These are phyloP conservation scores for Apiotrichum mycotoxinovorans DNA, from an alignment of 1,284 basidiomycete species.

Conservation along the genomic window DNA sequence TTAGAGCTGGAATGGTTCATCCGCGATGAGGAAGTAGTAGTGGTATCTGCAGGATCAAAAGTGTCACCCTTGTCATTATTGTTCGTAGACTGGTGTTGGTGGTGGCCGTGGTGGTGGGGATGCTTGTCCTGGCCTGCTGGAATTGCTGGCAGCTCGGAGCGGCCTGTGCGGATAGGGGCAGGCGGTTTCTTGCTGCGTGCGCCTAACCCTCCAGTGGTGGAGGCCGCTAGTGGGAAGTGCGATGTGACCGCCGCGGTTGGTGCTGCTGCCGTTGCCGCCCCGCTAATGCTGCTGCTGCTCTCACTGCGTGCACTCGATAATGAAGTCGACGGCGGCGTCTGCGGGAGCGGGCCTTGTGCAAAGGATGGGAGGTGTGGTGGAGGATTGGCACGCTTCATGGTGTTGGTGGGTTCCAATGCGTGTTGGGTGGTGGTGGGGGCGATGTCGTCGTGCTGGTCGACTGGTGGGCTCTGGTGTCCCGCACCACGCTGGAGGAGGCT, in stretches of 20 bases:
- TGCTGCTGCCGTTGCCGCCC: too few relatives aligned
- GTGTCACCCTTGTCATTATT: neutral
- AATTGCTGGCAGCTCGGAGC: neutral
- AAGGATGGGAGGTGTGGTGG: slow-evolving; percentile 6
- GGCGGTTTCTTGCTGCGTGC: slow-evolving; percentile 8
- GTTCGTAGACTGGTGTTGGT: neutral
- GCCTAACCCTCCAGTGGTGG: neutral
- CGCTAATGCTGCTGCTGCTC: neutral
- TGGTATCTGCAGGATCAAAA: neutral
- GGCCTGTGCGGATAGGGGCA: slow-evolving; percentile 16
- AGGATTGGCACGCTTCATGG: slow-evolving; percentile 1
- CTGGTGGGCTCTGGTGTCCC: neutral
- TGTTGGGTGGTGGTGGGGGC: neutral
- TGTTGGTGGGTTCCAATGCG: neutral
- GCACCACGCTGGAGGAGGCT: neutral
- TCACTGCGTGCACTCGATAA: neutral
- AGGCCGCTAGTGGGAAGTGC: neutral
- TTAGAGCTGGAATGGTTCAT: neutral
- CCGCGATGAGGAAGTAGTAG: neutral
- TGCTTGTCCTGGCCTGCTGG: neutral
- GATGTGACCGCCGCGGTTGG: neutral
- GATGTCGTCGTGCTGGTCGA: neutral
- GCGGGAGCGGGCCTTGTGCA: slow-evolving; percentile 14
- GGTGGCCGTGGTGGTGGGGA: neutral
- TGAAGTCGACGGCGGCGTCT: neutral